Base-by-base conservation (phyloP, 306 rosid species). In the Oemleria cerasiformis region DNA sequence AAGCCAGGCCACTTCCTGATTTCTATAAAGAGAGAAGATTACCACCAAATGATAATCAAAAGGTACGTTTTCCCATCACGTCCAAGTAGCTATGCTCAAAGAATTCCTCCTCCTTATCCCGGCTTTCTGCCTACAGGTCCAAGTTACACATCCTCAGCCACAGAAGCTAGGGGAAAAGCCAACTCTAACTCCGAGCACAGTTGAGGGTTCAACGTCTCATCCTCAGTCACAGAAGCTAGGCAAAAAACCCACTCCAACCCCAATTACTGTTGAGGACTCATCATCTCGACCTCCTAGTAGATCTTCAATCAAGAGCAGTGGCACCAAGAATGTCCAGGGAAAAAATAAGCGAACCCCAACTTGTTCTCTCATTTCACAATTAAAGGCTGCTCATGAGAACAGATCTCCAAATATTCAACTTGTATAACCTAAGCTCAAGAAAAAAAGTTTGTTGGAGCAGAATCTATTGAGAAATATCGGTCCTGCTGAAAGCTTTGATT, bases 1-100 rank as follows among this genome's bases (percentile, higher is more conserved):
- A 89, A 86, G 99, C 99, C 40, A 86, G 95, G 83, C 99, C 99
- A 40, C 78, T 94, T 47, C 97, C 99, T 30, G 85, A 83, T n/a
- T 94, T 94, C 75, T 94, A 94, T 38, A 85, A 80, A 74, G 91
- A 88, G 82, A 83, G 90, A 74, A 87, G 86, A 88, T 65, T 77
- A 47, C 82, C 81, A 45, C 72, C 25, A 65, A 73, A 73, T 34
- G 92, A 86, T 74, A 77, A 78, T 49, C 79, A 67, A 49, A 74
- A 74, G 95, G 92, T 83, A 76, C 44, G 8, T 60, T 70, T 69
- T 25, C 3, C 19, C 56, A 9, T n/a, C 10, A 51, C 12, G 36
- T 30, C 36, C 36, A 1, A 30, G 36, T 30, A 30, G 36, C 36
- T 30, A 30, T 30, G 36, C 36, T 30, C 57, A 30, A 30, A 30